Percentiles rank a stretch among this genome's conserved stretches.
phyloP scores from a whole-genome alignment of 2,329 filamentous ascomycete species.

The Pyrenophora seminiperda region DNA sequence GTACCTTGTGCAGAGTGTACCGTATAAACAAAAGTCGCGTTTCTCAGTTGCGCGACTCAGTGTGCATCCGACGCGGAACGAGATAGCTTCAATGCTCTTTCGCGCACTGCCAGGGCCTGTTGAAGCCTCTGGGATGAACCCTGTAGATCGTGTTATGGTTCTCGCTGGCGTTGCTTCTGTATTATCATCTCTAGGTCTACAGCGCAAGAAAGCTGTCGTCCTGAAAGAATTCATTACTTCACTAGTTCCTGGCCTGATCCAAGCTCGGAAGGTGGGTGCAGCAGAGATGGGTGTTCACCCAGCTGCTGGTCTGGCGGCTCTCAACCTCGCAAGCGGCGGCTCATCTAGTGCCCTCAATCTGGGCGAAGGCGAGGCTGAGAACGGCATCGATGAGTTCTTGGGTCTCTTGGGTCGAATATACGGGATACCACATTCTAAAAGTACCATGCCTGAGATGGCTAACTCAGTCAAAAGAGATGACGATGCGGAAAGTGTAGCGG shows the following conservation, averaged over 20 bases:
- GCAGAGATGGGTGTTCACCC: constrained; percentile 97
- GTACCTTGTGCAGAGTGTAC: constrained; percentile 49
- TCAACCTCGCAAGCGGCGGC: constrained; percentile 62
- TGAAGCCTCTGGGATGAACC: constrained; percentile 65
- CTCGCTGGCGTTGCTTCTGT: constrained; percentile 86
- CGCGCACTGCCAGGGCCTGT: constrained; percentile 60
- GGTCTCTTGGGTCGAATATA: constrained; percentile 50
- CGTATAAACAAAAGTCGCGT: constrained; percentile 52
- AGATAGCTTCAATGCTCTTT: constrained; percentile 46
- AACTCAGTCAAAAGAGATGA: constrained; percentile 6
- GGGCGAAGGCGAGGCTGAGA: constrained; percentile 45
- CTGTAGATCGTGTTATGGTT: constrained; percentile 77
- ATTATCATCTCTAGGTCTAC: constrained; percentile 76
- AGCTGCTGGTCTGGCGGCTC: constrained; percentile 79
- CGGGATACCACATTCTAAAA: constrained; percentile 46
- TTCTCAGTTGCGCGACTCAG: constrained; percentile 42
- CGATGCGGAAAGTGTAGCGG: constrained; percentile 10
- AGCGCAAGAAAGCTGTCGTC: constrained; percentile 89
- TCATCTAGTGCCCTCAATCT: constrained; percentile 75
- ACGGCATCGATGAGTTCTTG: constrained; percentile 51
- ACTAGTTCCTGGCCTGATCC: constrained; percentile 81
- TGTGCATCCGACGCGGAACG: constrained; percentile 44
- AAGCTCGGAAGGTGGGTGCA: constrained; percentile 88
- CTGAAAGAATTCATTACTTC: constrained; percentile 83
- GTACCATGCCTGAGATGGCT: constrained; percentile 19